phyloP scores from a whole-genome alignment of 306 rosid genomes.

The Cucumis sativus region DNA sequence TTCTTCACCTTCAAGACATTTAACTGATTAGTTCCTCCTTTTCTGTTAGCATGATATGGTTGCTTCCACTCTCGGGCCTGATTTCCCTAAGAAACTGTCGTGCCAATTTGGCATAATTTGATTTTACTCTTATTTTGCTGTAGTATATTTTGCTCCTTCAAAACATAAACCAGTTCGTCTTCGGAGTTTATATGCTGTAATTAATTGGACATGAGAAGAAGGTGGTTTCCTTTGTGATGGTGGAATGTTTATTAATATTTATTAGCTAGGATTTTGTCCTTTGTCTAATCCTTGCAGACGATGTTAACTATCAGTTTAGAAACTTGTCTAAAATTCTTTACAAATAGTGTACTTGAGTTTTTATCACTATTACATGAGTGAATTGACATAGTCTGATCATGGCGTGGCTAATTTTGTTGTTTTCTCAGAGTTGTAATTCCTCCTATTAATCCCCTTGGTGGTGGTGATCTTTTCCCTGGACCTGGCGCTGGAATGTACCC shows the following conservation, averaged over 20 bases:
- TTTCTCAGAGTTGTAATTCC: slow-evolving; percentile 38
- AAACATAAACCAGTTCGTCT: not conserved
- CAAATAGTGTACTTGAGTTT: not conserved
- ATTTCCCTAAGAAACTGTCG: not conserved
- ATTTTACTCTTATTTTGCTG: not conserved
- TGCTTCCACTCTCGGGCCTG: not conserved
- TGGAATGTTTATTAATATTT: not conserved
- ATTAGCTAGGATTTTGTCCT: not conserved
- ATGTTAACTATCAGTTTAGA: not conserved
- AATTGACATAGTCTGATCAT: slow-evolving; percentile 2
- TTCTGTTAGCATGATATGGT: not conserved
- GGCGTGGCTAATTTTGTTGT: slow-evolving; percentile 4
- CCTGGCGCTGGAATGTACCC: slow-evolving; percentile 69
- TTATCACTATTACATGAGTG: not conserved
- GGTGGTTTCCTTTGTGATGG: not conserved
- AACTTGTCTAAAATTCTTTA: not conserved
- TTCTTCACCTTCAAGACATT: not conserved
- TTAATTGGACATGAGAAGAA: not conserved
- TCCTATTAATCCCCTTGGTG: slow-evolving; percentile 36
- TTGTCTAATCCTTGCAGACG: not conserved
- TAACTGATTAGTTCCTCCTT: not conserved
- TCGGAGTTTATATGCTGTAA: not conserved
- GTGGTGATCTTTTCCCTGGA: slow-evolving; percentile 62
- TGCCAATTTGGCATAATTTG: not conserved
- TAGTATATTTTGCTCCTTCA: not conserved